Conservation (phyloP, 2,329 filamentous ascomycete species). For the Stachybotrys elegans region DNA sequence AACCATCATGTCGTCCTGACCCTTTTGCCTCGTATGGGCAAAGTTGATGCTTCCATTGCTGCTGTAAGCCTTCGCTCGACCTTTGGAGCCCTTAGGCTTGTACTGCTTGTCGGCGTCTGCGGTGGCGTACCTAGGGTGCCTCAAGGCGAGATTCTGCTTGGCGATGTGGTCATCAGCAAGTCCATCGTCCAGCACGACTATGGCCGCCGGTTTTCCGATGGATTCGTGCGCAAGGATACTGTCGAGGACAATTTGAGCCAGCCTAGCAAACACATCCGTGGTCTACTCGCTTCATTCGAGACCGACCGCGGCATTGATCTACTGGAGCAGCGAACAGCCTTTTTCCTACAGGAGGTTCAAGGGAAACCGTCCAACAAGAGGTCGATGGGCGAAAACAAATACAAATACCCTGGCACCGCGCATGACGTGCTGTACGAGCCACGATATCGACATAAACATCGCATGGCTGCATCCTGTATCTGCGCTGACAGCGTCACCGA, state of each 20-base stretch:
- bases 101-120: neutral
- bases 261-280: constrained; percentile 18
- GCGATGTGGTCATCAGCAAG: constrained; percentile 19
- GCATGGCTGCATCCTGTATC: neutral
- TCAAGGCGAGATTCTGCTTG: too few species aligned
- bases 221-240: constrained; percentile 14
- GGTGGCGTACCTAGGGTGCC: neutral
- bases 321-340: constrained; percentile 6
- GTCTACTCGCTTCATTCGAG: constrained; percentile 17
- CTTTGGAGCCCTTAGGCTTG: neutral
- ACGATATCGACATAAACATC: constrained; percentile 26
- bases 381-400: constrained; percentile 5
- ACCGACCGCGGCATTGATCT: constrained; percentile 7
- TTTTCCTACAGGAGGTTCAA: constrained; percentile 9
- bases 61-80: neutral
- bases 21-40: neutral
- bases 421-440: constrained; percentile 24
- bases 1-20: neutral
- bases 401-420: constrained; percentile 18
- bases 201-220: constrained; percentile 14
- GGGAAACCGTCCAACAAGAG: constrained; percentile 1
- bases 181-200: constrained; percentile 21
- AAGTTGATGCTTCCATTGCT: neutral
- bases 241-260: constrained; percentile 10
- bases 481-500: constrained; percentile 6